Percentiles rank a stretch among this genome's conserved stretches.
phyloP scores from a whole-genome alignment of 352 stramenopile genomes.

The Phytophthora melonis region DNA sequence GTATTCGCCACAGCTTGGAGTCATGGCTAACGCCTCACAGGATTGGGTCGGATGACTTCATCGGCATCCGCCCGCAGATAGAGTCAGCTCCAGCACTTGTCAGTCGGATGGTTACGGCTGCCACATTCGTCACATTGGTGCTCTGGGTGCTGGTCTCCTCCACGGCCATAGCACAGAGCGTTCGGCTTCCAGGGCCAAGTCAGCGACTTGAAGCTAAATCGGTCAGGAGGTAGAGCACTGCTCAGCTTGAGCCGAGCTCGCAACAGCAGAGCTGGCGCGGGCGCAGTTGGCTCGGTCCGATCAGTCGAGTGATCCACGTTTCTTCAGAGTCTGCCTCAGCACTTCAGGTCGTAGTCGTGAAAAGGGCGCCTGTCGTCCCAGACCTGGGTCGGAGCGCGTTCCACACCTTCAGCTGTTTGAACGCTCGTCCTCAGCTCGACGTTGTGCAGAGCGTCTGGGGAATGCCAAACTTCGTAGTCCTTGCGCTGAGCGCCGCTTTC shows the following conservation, averaged over 20 bases:
- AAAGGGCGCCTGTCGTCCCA: neutral
- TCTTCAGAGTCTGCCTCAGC: neutral
- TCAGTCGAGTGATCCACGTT: neutral
- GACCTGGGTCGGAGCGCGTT: neutral
- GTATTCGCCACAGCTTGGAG: conserved; percentile 8
- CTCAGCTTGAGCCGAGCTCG: neutral
- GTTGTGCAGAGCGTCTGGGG: too few species aligned
- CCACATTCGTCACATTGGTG: neutral
- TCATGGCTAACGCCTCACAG: neutral
- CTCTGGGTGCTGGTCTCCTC: neutral
- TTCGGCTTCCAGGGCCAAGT: neutral
- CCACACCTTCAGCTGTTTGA: too few species aligned
- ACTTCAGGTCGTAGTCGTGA: neutral
- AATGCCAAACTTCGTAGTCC: too few species aligned
- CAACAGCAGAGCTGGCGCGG: neutral
- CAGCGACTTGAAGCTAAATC: neutral
- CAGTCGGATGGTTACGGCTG: neutral
- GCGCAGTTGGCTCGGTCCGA: neutral
- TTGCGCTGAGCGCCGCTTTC: too few species aligned
- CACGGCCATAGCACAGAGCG: too few species aligned
- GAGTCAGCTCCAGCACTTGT: neutral
- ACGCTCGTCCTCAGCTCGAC: too few species aligned
- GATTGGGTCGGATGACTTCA: conserved; percentile 10
- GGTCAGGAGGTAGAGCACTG: neutral
- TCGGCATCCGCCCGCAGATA: conserved; percentile 9